Evolutionary conservation across 169 alveolate species (phyloP), one percentile per base, ranked within the genome.

Genomic region (Plasmodium relictum): DNA sequence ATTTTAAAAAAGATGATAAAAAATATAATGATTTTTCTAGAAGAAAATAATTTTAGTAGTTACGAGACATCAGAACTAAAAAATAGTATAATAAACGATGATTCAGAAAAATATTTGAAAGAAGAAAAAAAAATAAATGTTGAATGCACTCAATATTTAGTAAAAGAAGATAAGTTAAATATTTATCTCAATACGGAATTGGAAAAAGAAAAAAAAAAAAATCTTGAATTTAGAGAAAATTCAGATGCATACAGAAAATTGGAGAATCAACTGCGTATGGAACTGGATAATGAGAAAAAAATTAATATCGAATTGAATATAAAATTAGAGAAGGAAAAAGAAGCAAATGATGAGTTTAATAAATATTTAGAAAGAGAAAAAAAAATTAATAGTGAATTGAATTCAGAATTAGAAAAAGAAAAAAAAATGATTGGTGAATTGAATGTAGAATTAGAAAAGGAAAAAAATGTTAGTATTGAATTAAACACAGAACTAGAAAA

Each of bases 281-380:
- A 76, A 31, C 24, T 76, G 45, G 42, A 76, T 12, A 37, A n/a
- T 24, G 88, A 76, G 22, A 76, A 62, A 54, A 71, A 76, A 44
- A 52, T 16, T 41, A 74, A 16, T 45, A 73, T n/a, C 1, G 22
- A 42, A 52, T 0, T 54, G 0, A 14, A 7, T 66, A 12, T 14
- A 18, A 31, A 76, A 10, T 16, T 63, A 48, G 78, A 76, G 14
- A 50, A n/a, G 18, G 80, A 66, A 66, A 68, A 61, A 71, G 31
- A 20, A 45, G 41, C 37, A 16, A 66, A 16, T 44, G 63, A 37
- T 1, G 50, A 63, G 5, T 12, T 65, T 18, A 4, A n/a, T n/a
- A 41, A 59, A 44, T 41, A 74, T 10, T 26, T 80, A 58, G 90
- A 66, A 24, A 54, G 39, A 16, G 63, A 66, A 66, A 70, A 66